phyloP scores from a whole-genome alignment of 1,284 basidiomycete species.

The Sporisorium sorghi region DNA sequence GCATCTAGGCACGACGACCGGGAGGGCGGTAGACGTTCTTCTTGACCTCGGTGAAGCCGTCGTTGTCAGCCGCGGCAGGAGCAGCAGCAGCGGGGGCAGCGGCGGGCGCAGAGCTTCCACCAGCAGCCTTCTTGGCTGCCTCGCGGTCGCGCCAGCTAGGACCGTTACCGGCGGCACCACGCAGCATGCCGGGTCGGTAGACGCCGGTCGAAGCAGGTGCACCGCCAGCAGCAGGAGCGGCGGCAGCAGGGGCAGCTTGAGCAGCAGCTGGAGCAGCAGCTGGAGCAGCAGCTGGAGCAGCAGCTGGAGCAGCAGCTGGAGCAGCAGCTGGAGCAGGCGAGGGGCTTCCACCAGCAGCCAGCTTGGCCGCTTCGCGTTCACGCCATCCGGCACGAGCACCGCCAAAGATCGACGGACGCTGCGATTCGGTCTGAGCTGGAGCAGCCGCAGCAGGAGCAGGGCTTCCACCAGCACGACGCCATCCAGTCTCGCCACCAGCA shows the following conservation, averaged over 20 bases:
- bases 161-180: slow-evolving; percentile 22
- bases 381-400: slow-evolving; percentile 39
- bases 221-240: slow-evolving; percentile 17
- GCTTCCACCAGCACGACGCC: slow-evolving; percentile 21
- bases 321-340: slow-evolving; percentile 15
- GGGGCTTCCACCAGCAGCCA: slow-evolving; percentile 28
- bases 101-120: slow-evolving; percentile 9
- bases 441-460: slow-evolving; percentile 20
- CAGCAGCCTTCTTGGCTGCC: slow-evolving; percentile 47
- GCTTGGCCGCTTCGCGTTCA: slow-evolving; percentile 32
- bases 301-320: slow-evolving; percentile 2
- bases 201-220: slow-evolving; percentile 28
- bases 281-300: slow-evolving; percentile 2
- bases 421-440: slow-evolving; percentile 22
- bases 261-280: too few relatives aligned
- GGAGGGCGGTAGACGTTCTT: slow-evolving; percentile 49
- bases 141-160: slow-evolving; percentile 48
- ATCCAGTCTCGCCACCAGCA: slow-evolving; percentile 8
- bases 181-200: slow-evolving; percentile 49
- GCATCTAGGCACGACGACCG: slow-evolving; percentile 28
- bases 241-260: slow-evolving; percentile 16
- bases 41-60: slow-evolving; percentile 58
- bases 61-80: slow-evolving; percentile 35
- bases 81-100: slow-evolving; percentile 26
- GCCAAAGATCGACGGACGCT: slow-evolving; percentile 42